Percentiles rank a stretch among this genome's conserved stretches.
Evolutionary conservation across 805 yeast species (phyloP).

Genomic region (Candida schatavii): DNA sequence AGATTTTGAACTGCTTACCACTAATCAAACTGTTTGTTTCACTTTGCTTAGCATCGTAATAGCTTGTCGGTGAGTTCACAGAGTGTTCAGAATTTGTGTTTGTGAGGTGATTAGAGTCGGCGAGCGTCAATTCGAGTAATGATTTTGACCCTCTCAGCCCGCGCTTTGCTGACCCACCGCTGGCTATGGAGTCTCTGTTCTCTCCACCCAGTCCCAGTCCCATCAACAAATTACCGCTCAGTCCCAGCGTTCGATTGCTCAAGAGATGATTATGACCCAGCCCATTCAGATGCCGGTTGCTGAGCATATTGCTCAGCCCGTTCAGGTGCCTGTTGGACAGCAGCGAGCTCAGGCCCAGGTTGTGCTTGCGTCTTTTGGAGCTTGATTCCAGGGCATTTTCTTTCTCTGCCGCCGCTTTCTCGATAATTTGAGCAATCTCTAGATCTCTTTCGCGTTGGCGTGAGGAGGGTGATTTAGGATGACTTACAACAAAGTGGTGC

Average conservation of each 20-base stretch:
- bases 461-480: no score
- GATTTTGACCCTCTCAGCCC: constrained; percentile 9
- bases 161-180: constrained; percentile 2
- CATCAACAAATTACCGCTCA: neutral
- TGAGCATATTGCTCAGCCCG: neutral
- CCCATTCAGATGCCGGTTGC: neutral
- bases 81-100: constrained; percentile 2
- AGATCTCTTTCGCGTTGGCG: neutral
- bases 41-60: constrained; percentile 4
- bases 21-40: constrained; percentile 3
- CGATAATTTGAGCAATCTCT: neutral
- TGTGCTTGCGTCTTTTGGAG: neutral
- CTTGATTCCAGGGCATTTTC: neutral
- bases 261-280: neutral
- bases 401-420: neutral
- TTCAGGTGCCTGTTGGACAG: neutral
- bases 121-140: constrained; percentile 12
- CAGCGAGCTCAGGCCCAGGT: neutral
- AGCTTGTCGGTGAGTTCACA: constrained; percentile 1
- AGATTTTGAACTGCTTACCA: constrained; percentile 12
- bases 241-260: neutral
- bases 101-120: constrained; percentile 5
- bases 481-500: no score
- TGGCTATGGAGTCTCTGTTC: neutral
- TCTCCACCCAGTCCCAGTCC: neutral